Evolutionary conservation across 2,329 filamentous ascomycete genomes (phyloP), one percentile per base, ranked within the genome.

Genomic region (Pezicula neosporulosa): DNA sequence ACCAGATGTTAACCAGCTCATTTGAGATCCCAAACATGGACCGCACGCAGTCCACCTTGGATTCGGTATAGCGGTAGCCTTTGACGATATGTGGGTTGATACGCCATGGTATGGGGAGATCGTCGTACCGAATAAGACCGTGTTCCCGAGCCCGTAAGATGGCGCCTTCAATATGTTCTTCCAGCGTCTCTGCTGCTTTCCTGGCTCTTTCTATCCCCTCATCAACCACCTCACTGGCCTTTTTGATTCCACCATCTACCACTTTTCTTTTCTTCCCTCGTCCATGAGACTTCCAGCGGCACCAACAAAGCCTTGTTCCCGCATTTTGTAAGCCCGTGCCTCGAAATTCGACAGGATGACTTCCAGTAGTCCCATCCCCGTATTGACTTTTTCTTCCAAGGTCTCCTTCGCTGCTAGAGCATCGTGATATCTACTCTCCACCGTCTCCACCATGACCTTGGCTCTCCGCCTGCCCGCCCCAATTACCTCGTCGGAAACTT

Each of bases 1-100:
- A 93, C 94, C 94, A 99, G 65, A 99, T 99, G 72, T 99, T 99
- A 75, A 97, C 86, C 38, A 87, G 82, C 72, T 99, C 94, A 71
- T 99, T 99, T 57, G 90, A 95, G 52, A 94, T 75, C 56, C 83
- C 80, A 65, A 96, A 92, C 56, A 90, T 83, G 19, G 91, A 96
- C 47, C 82, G 81, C 47, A 97, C 76, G 67, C 93, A 97, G 60
- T 93, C 93, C 50, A 93, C 75, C 69, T 96, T 96, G 53, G 89
- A 91, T 63, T 96, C 90, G 55, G 84, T 88, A 75, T 99, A 99
- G 47, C 94, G 92, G 68, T 99, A 99, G 16, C 94, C 94, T 49
- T 82, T 83, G 47, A 85, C 77, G 66, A 99, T 97, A 71, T 99
- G 90, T 2, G 92, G 91, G 71, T 99, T 99, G 64, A 96, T 87